Percentiles rank a stretch among this genome's conserved stretches.
These are phyloP conservation scores for Phytopythium chamaehyphon DNA, from an alignment of 352 stramenopile genomes.

Conservation along the genomic window DNA sequence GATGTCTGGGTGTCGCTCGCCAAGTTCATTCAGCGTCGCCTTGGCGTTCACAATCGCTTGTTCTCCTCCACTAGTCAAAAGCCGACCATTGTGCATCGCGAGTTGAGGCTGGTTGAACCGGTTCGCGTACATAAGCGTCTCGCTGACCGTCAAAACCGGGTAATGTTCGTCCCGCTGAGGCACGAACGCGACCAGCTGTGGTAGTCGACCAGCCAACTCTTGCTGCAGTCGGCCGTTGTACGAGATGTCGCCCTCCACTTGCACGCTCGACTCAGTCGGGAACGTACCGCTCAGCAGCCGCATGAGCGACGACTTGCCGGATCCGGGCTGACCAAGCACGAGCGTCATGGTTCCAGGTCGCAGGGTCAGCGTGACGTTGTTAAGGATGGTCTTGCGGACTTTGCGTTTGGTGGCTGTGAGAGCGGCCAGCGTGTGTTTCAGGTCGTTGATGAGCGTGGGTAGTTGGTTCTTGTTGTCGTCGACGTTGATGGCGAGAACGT, in stretches of 20 bases:
- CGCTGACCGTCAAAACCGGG: slow-evolving; percentile 6
- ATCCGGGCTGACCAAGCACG: slow-evolving; percentile 10
- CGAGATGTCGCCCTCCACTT: slow-evolving; percentile 11
- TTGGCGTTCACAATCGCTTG: neutral
- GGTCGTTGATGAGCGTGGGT: slow-evolving; percentile 11
- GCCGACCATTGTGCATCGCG: slow-evolving; percentile 20
- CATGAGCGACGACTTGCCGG: slow-evolving; percentile 10
- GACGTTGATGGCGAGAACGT: slow-evolving; percentile 18
- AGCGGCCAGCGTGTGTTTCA: neutral
- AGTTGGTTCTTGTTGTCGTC: slow-evolving; percentile 15
- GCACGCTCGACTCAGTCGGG: slow-evolving; percentile 6
- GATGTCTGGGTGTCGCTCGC: slow-evolving; percentile 19
- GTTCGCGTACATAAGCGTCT: slow-evolving; percentile 19
- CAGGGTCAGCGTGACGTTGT: slow-evolving; percentile 9
- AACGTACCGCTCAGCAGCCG: slow-evolving; percentile 10
- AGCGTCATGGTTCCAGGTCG: slow-evolving; percentile 16
- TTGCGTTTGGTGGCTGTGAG: slow-evolving; percentile 2
- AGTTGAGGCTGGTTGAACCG: slow-evolving; percentile 6
- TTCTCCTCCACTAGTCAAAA: slow-evolving; percentile 13
- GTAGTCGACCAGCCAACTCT: slow-evolving; percentile 6
- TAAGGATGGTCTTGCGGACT: slow-evolving; percentile 13
- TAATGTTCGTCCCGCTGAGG: slow-evolving; percentile 13
- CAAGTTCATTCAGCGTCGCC: slow-evolving; percentile 1
- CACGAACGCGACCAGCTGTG: slow-evolving; percentile 15
- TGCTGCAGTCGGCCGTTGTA: slow-evolving; percentile 14